These are phyloP conservation scores for Solanum sparsipilum DNA, from an alignment of 257 asterid species.

Conservation along the genomic window DNA sequence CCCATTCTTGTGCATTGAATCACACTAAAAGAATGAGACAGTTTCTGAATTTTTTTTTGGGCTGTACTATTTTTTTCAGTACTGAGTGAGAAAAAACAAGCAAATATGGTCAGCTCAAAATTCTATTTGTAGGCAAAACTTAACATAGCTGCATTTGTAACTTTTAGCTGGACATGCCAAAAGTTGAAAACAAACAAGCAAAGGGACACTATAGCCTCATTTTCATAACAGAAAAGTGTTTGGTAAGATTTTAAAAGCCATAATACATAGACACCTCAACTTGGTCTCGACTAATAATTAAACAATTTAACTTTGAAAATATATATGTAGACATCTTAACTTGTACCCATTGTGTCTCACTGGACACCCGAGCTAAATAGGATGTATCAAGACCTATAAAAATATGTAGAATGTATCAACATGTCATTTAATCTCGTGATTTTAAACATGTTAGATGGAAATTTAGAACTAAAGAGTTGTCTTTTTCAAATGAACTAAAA, in stretches of 20 bases:
- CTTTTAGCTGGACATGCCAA: neutral
- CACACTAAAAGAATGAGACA: neutral
- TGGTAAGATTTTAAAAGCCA: neutral
- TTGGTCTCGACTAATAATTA: neutral
- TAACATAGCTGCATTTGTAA: neutral
- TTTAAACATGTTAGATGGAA: neutral
- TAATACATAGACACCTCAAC: neutral
- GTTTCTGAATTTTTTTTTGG: neutral
- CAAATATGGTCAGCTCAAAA: neutral
- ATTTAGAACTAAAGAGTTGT: neutral
- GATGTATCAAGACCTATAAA: neutral
- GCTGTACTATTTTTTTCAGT: neutral
- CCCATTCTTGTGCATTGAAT: neutral
- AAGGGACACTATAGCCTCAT: neutral
- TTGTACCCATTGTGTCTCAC: neutral
- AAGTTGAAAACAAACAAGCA: neutral
- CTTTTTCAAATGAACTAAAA: neutral
- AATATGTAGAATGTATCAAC: neutral
- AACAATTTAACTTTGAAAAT: neutral
- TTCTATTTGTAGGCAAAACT: neutral
- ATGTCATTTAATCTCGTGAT: neutral
- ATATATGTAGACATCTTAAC: neutral
- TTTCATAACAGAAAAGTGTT: constrained; percentile 1
- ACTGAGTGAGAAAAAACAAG: neutral
- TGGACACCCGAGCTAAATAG: neutral